Evolutionary conservation across 2,329 filamentous ascomycete genomes (phyloP), one percentile per base, ranked within the genome.

Genomic region (Keithomyces neogunnii): DNA sequence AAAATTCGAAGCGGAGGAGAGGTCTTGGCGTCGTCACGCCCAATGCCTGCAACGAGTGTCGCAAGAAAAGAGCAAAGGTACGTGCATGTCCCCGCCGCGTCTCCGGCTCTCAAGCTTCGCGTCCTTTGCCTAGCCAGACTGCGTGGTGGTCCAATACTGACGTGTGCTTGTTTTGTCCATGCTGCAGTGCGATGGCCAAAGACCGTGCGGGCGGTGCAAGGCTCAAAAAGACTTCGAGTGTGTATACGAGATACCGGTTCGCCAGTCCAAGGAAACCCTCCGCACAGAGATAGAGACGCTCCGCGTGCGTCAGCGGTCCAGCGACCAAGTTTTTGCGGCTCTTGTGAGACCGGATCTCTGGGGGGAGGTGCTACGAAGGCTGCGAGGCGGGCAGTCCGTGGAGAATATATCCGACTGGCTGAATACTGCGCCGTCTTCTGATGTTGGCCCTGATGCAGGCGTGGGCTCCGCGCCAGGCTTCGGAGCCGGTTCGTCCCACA

Each of bases 61-160:
- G 78, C 50, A 82, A 81, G 67, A 82, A 81, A 64, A 77, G 79
- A 52, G 78, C 79, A 57, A 82, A 82, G 73, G 78, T 80, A 67
- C 35, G 48, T 47, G n/a, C 35, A 29, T 29, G 31, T 44, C 28
- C n/a, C 19, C 19, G 19, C 19, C 3, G 26, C 29, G 30, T 19
- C 13, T 47, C 30, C 13, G 3, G 31, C 31, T 5, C 19, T 36
- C 26, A 30, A 44, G 28, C 26, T 29, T 30, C 30, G 2, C 3
- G 5, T n/a, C 19, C 19, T 35, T 6, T 35, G 33, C 33, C 33
- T 44, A 5, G 29, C 11, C 35, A 47, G 28, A 11, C 13, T 35
- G 26, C 19, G 9, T 42, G 11, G 35, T 49, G 33, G 28, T 39
- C 46, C 35, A 19, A 46, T 32, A 8, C 44, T 29, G 42, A 26